Evolutionary conservation across 192 early-diverging fungal species (phyloP).

Genomic region (Coemansia sp.): DNA sequence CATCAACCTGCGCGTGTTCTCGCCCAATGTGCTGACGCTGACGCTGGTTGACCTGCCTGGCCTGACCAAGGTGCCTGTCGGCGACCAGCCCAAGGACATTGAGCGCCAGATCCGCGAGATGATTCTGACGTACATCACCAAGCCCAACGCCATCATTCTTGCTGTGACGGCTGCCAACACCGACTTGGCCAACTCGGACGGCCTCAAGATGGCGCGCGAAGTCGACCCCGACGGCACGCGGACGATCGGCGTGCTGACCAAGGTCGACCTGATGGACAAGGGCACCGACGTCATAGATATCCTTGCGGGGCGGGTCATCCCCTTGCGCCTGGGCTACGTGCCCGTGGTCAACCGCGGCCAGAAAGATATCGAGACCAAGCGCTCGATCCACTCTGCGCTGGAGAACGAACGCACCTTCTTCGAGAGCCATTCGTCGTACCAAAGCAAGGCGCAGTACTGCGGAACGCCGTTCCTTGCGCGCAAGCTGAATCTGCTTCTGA

Average conservation of each 20-base stretch:
- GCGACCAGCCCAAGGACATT: slow-evolving; percentile 99
- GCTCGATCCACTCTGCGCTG: slow-evolving; percentile 82
- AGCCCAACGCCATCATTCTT: slow-evolving; percentile 96
- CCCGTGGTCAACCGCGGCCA: slow-evolving; percentile 99
- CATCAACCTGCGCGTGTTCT: slow-evolving; percentile 97
- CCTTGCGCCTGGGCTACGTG: slow-evolving; percentile 94
- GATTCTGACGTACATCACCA: slow-evolving; percentile 96
- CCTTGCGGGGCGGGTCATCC: slow-evolving; percentile 94
- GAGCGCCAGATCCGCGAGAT: slow-evolving; percentile 98
- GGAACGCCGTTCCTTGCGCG: slow-evolving; percentile 98
- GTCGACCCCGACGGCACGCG: slow-evolving; percentile 98
- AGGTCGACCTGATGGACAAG: slow-evolving; percentile 99
- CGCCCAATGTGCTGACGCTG: slow-evolving; percentile 97
- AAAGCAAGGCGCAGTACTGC: slow-evolving; percentile 96
- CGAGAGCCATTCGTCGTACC: slow-evolving; percentile 91
- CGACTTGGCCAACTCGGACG: slow-evolving; percentile 99
- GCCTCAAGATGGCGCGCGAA: slow-evolving; percentile 96
- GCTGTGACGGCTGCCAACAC: slow-evolving; percentile 98
- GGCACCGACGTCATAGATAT: slow-evolving; percentile 99
- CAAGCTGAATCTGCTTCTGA: slow-evolving; percentile 96
- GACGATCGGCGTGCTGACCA: slow-evolving; percentile 99
- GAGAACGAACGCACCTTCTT: slow-evolving; percentile 91
- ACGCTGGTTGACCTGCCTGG: slow-evolving; percentile 98
- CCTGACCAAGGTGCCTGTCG: slow-evolving; percentile 98
- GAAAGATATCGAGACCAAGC: slow-evolving; percentile 92